Evolutionary conservation across 176 grass and related monocot species (phyloP), one percentile per base, ranked within the genome.

Genomic region (Aechmea fasciata): DNA sequence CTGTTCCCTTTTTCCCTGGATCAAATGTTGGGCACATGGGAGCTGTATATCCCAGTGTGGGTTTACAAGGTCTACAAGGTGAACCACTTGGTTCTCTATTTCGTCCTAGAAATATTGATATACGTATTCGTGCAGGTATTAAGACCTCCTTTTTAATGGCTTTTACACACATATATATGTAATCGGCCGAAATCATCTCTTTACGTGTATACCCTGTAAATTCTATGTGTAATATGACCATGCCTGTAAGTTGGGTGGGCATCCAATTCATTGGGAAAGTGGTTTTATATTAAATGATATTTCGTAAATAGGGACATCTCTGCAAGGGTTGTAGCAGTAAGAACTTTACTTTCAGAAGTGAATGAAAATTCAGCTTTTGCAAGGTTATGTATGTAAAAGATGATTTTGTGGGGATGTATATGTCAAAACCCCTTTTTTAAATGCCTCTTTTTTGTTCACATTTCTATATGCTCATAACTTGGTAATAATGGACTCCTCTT

Each of bases 1-100:
- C 94, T 85, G 89, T 83, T 82, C 94, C 94, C 0, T 93, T 86
- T 77, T 84, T 82, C 69, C 89, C 94, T 75, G 87, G 86, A 63
- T 84, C 81, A 73, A 90, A 81, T 72, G 72, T 65, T 77, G 73
- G 84, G 26, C 86, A 86, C 78, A 81, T 82, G 84, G 88, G 92
- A 66, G 77, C 84, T 55, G 48, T 89, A 73, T 78, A 89, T 82
- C 74, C 86, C 66, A 78, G 67, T 75, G 68, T 77, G 75, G 47
- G 64, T 80, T 72, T 79, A 3, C 85, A 84, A 23, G 83, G 73
- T 78, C 69, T 79, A 3, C 85, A 84, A 23, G 83, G 73, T 73
- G 77, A 81, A 77, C 22, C 68, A 49, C 59, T 63, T 48, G 73
- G 74, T 18, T 71, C 86, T 85, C 49, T 80, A 75, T 66, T 75